Percentiles rank a stretch among this genome's conserved stretches.
Conservation (phyloP, 371 early-diverging fungal species). For the Mortierella sp. region DNA sequence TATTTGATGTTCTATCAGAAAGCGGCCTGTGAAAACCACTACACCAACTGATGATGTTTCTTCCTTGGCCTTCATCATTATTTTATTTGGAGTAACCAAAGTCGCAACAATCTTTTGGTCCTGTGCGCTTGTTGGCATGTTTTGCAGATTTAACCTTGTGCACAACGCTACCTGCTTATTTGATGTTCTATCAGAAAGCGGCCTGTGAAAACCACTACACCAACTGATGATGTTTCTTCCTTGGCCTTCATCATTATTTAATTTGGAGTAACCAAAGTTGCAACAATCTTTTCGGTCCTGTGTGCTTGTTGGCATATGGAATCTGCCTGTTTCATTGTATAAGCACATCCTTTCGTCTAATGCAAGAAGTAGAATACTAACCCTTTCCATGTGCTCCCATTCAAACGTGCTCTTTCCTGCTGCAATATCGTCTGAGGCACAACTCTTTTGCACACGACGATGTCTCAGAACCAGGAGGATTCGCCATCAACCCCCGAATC, state of each 20-base stretch:
- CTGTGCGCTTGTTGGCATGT: conserved; percentile 23
- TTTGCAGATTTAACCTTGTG: conserved; percentile 25
- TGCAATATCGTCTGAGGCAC: not conserved
- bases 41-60: conserved; percentile 10
- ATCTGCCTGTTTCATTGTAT: conserved; percentile 17
- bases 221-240: conserved; percentile 17
- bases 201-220: conserved; percentile 16
- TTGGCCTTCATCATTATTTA: conserved; percentile 14
- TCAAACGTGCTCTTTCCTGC: not conserved
- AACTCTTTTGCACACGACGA: not conserved
- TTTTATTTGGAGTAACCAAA: conserved; percentile 20
- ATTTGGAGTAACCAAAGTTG: conserved; percentile 17
- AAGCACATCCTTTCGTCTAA: conserved; percentile 2
- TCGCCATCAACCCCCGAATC: not conserved
- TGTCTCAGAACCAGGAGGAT: conserved; percentile 1
- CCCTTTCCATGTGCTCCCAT: too few relatives aligned
- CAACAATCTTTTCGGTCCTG: conserved; percentile 16
- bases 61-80: conserved; percentile 12
- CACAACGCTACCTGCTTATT: conserved; percentile 15
- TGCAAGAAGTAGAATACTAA: conserved; percentile 11
- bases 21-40: conserved; percentile 20
- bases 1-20: conserved; percentile 26
- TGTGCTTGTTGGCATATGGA: conserved; percentile 25
- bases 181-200: conserved; percentile 25
- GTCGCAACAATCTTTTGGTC: conserved; percentile 13